phyloP scores from a whole-genome alignment of 148 eudicot species.

The Dianthus caryophyllus region DNA sequence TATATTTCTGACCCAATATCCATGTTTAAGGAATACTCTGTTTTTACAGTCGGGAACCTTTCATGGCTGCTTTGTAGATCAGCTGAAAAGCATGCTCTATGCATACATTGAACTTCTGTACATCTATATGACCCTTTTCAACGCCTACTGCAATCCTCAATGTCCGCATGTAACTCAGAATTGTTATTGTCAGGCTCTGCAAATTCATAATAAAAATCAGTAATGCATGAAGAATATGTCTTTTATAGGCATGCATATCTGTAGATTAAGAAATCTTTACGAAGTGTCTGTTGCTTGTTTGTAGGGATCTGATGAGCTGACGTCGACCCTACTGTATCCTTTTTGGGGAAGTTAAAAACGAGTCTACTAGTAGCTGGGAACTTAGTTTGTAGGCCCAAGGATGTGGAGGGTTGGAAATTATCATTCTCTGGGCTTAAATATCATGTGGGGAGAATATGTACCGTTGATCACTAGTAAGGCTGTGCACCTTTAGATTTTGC shows the following conservation, averaged over 20 bases:
- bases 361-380: no score
- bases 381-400: no score
- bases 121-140: conserved; percentile 51
- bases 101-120: conserved; percentile 42
- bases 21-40: not conserved
- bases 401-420: no score
- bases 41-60: conserved; percentile 7
- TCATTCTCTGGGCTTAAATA: no score
- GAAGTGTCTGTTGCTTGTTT: not conserved
- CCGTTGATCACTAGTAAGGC: no score
- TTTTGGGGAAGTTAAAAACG: no score
- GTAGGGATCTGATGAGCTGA: not conserved
- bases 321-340: not conserved
- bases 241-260: not conserved
- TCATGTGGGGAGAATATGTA: no score
- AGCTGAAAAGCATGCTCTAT: conserved; percentile 44
- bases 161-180: conserved; percentile 48
- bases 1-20: not conserved
- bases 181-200: conserved; percentile 72
- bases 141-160: conserved; percentile 40
- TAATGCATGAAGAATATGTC: not conserved
- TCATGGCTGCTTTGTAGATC: conserved; percentile 42
- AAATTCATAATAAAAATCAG: conserved; percentile 11
- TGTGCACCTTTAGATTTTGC: no score
- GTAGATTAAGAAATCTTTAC: not conserved